Base-by-base conservation (phyloP, 495 filamentous ascomycete genomes). In the Aspergillus saccharolyticus region DNA sequence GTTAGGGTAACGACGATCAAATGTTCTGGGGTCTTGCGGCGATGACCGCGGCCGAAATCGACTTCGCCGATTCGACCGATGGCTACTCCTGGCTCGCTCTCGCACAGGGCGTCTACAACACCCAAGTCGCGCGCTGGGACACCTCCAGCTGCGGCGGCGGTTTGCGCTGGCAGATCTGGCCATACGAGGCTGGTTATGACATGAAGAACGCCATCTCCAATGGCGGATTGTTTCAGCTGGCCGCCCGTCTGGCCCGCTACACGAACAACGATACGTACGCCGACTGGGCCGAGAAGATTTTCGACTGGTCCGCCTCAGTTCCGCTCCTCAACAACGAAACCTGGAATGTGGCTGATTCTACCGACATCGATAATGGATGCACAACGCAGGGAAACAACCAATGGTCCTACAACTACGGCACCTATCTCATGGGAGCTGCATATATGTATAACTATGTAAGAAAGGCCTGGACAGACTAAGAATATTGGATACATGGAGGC, bases 51-150 rank as follows among this genome's bases (percentile, higher is more conserved):
- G 80, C 79, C 30, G 82, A 85, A 57, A 61, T 70, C 42, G 68
- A 74, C 25, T 79, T 79, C 48, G 70, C 78, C 56, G 77, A 80
- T 17, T 63, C 63, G 14, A 21, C 51, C 0, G 71, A 79, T 54
- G 62, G 83, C 60, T 85, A 81, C 21, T 85, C 85, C 57, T 91
- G 85, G 87, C 75, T 89, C 24, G 82, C 84, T 3, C 79, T 93
- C 1, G 89, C 87, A 3, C 88, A 92, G 73, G 86, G 83, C 52
- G 89, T 89, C 15, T 90, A 89, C 76, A 89, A 91, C 63, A 81
- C 82, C 4, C 87, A 89, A 64, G 79, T 73, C n/a, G 57, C 63
- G 8, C 75, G 78, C 52, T 85, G 81, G 81, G 77, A 84, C 58
- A 70, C 61, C 0, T 53, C 56, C 1, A 67, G 70, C 3, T 85